These are phyloP conservation scores for Aureococcus anophagefferens DNA, from an alignment of 108 stramenopile species.

Conservation along the genomic window DNA sequence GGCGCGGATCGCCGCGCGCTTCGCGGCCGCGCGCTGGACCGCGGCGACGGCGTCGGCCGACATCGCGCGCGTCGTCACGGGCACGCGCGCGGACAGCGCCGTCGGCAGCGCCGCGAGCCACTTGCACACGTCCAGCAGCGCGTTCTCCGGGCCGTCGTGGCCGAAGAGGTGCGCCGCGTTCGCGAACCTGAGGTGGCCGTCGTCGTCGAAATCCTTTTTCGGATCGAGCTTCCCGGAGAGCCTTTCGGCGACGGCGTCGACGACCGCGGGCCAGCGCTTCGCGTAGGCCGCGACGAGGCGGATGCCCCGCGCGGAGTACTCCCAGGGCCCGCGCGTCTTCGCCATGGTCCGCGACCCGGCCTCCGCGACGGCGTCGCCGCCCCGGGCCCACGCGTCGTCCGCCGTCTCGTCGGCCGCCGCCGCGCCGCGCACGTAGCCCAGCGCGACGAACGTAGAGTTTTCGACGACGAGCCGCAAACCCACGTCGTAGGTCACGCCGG, in stretches of 20 bases:
- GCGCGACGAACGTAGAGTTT: not conserved
- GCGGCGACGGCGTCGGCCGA: conserved; percentile 73
- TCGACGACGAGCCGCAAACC: not conserved
- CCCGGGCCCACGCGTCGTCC: not conserved
- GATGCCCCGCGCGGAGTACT: conserved; percentile 81
- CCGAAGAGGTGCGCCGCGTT: not conserved
- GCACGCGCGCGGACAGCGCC: conserved; percentile 73
- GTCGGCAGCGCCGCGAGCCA: conserved; percentile 80
- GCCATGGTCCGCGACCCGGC: not conserved
- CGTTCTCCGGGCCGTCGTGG: not conserved
- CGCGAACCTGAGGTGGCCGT: not conserved
- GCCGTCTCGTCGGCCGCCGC: not conserved
- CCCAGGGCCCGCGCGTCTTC: conserved; percentile 48
- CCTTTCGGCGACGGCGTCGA: conserved; percentile 42
- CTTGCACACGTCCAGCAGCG: conserved; percentile 51
- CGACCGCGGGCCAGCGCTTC: conserved; percentile 75
- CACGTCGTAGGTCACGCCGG: not conserved
- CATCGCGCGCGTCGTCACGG: conserved; percentile 77
- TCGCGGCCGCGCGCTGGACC: conserved; percentile 78
- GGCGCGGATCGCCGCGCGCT: conserved; percentile 11
- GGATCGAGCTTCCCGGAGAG: conserved; percentile 25
- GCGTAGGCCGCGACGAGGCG: conserved; percentile 76
- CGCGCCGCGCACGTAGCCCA: not conserved
- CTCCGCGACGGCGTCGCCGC: not conserved
- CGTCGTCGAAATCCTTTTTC: not conserved